Conservation (phyloP, 148 eudicot genomes). For the Nepenthes mirabilis region DNA sequence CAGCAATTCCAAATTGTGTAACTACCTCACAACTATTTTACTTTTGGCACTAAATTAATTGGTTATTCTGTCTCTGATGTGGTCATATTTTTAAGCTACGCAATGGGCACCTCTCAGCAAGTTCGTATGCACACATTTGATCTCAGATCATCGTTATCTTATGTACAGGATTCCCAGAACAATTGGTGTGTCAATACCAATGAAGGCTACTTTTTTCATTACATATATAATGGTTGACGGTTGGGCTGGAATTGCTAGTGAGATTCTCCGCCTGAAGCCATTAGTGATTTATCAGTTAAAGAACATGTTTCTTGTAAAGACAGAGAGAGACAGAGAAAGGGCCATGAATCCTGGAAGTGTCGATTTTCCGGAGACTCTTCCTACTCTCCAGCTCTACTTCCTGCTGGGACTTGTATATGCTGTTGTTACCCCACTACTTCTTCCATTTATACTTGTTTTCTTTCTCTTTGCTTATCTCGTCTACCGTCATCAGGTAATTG, state of each 20-base stretch:
- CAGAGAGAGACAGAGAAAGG: slow-evolving; percentile 77
- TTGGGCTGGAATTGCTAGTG: slow-evolving; percentile 94
- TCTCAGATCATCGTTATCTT: background rate
- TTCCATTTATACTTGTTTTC: slow-evolving; percentile 89
- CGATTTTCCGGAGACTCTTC: slow-evolving; percentile 72
- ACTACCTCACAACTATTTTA: too few species aligned
- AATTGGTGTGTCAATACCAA: slow-evolving; percentile 91
- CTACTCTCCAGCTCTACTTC: slow-evolving; percentile 83
- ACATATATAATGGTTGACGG: slow-evolving; percentile 98
- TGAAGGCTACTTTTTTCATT: slow-evolving; percentile 97
- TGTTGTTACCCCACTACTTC: slow-evolving; percentile 74
- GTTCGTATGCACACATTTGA: background rate
- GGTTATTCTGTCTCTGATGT: background rate
- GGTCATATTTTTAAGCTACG: too few species aligned
- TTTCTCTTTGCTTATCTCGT: slow-evolving; percentile 81
- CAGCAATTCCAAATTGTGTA: too few species aligned
- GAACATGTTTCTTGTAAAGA: slow-evolving; percentile 82
- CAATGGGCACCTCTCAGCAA: too few species aligned
- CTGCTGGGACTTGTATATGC: slow-evolving; percentile 90
- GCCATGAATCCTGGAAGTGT: slow-evolving; percentile 91
- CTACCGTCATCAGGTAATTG: slow-evolving; percentile 87
- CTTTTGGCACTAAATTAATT: too few species aligned
- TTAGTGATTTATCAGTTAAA: slow-evolving; percentile 76
- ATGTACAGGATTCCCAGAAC: slow-evolving; percentile 64
- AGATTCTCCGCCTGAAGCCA: slow-evolving; percentile 80